A percentile compares a stretch with the other conserved stretches of the same genome.
Evolutionary conservation across 805 yeast species (phyloP).

Genomic region (Suhomyces sp.): DNA sequence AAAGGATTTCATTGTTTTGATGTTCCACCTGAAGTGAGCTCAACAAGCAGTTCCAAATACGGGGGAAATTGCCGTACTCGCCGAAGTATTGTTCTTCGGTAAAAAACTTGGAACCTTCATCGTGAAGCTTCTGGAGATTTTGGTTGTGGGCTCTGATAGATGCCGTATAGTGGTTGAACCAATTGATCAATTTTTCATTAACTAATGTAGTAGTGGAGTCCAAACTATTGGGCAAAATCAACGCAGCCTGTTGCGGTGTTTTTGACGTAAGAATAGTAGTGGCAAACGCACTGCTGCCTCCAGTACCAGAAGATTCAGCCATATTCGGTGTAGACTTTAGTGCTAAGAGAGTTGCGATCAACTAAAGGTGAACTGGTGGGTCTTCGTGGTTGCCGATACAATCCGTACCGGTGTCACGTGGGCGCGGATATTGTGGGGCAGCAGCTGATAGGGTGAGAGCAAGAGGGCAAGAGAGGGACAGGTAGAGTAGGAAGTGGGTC

Average conservation of each 20-base stretch:
- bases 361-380: not conserved
- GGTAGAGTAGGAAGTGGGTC: not conserved
- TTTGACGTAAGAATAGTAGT: constrained; percentile 42
- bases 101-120: constrained; percentile 21
- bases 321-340: not conserved
- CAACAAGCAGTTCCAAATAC: constrained; percentile 47
- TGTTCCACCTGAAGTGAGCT: constrained; percentile 48
- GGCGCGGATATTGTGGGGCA: not conserved
- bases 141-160: constrained; percentile 15
- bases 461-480: not conserved
- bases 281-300: constrained; percentile 7
- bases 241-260: constrained; percentile 41
- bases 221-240: constrained; percentile 35
- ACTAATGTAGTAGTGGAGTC: constrained; percentile 27
- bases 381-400: not conserved
- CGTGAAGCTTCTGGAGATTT: constrained; percentile 18
- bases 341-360: not conserved
- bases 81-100: constrained; percentile 11
- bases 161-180: constrained; percentile 30
- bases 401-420: not conserved
- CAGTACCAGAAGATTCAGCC: not conserved
- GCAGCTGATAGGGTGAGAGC: not conserved
- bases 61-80: constrained; percentile 38
- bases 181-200: constrained; percentile 28
- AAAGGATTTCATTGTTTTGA: constrained; percentile 48